Evolutionary conservation across 2,329 filamentous ascomycete species (phyloP).

Genomic region (Aureobasidium sp.): DNA sequence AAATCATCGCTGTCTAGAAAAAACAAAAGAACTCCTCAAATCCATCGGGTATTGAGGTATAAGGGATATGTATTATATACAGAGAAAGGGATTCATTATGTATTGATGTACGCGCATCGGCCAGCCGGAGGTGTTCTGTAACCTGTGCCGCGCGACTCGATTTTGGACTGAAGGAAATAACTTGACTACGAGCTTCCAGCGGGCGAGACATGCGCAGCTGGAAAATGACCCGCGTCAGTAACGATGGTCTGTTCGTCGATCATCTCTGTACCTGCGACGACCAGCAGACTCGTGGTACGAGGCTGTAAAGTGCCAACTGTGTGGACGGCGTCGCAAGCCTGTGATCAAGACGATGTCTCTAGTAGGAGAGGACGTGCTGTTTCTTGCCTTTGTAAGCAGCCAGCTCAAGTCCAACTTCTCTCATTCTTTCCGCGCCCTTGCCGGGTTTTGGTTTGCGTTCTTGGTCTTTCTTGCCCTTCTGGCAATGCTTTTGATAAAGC

Average conservation of each 20-base stretch:
- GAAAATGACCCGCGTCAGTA: background rate
- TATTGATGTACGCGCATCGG: background rate
- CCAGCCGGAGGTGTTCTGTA: background rate
- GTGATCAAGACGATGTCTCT: slow-evolving; percentile 16
- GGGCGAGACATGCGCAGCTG: slow-evolving; percentile 5
- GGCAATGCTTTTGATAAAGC: slow-evolving; percentile 80
- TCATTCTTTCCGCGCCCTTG: slow-evolving; percentile 87
- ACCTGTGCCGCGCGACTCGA: background rate
- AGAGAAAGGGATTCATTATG: slow-evolving; percentile 7
- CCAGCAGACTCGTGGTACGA: slow-evolving; percentile 11
- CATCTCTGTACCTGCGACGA: slow-evolving; percentile 14
- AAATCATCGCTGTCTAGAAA: background rate
- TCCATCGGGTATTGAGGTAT: background rate
- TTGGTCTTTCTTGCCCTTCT: slow-evolving; percentile 59
- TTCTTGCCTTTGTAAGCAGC: slow-evolving; percentile 65
- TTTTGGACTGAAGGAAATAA: background rate
- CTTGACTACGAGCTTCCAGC: background rate
- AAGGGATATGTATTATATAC: slow-evolving; percentile 2
- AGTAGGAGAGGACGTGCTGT: slow-evolving; percentile 40
- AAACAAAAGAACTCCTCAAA: background rate
- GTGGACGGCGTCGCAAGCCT: slow-evolving; percentile 12
- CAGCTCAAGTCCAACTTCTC: slow-evolving; percentile 80
- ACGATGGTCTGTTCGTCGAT: slow-evolving; percentile 7
- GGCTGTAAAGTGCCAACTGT: slow-evolving; percentile 11
- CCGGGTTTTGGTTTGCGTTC: slow-evolving; percentile 56